Evolutionary conservation across 2,329 filamentous ascomycete species (phyloP).

Genomic region (Monilinia polystroma): DNA sequence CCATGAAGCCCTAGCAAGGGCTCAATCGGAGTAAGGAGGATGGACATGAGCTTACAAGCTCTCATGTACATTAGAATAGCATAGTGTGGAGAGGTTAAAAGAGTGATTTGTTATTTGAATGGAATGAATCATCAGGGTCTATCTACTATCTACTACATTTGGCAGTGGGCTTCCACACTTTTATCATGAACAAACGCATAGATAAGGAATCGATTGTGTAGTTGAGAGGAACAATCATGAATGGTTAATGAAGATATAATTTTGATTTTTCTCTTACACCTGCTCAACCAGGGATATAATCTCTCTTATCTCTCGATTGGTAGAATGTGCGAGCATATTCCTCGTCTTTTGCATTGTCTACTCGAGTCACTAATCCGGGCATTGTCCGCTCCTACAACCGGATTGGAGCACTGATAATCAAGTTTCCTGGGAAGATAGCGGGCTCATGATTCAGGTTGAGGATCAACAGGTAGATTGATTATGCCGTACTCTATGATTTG

Average conservation of each 20-base stretch:
- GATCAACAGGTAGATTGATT: neutral
- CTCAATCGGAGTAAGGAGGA: slow-evolving; percentile 42
- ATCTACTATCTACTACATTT: slow-evolving; percentile 10
- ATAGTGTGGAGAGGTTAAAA: neutral
- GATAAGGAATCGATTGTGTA: neutral
- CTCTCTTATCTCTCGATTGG: neutral
- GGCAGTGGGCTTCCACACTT: slow-evolving; percentile 1
- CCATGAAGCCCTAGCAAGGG: slow-evolving; percentile 83
- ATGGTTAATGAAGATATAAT: neutral
- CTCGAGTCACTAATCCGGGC: neutral
- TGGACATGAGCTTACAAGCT: slow-evolving; percentile 3
- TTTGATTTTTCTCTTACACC: neutral
- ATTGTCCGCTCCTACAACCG: neutral
- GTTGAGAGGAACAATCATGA: neutral
- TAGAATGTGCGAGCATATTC: neutral
- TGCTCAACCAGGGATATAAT: neutral
- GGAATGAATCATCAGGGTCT: slow-evolving; percentile 6
- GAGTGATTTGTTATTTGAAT: slow-evolving; percentile 16
- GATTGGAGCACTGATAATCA: neutral
- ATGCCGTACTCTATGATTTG: neutral
- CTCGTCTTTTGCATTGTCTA: neutral
- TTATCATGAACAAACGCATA: neutral
- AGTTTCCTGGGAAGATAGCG: neutral
- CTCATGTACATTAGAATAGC: slow-evolving; percentile 16
- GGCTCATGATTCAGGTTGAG: neutral